A percentile compares a stretch with the other conserved stretches of the same genome.
Evolutionary conservation across 23 red algal species (phyloP).

Genomic region (Agarophyton chilense): DNA sequence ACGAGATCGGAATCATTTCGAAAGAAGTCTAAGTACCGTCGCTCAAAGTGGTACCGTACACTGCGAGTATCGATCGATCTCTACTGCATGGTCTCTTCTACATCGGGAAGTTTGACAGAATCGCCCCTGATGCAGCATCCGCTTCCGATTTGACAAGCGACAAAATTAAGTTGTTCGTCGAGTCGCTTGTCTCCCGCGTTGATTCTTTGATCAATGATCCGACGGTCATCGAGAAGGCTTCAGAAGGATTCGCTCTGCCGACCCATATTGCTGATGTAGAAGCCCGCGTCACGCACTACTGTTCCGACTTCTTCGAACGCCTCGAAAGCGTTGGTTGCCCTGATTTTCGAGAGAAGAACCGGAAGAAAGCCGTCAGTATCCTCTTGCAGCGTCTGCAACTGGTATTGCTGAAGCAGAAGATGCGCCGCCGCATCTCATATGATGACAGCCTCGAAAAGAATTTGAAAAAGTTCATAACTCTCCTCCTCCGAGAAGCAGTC

Average conservation of each 20-base stretch:
- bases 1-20: not conserved
- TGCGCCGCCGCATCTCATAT: conserved; percentile 30
- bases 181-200: not conserved
- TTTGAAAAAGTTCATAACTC: conserved; percentile 33
- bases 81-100: not conserved
- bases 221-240: not conserved
- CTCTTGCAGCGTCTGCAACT: conserved; percentile 24
- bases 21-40: not conserved
- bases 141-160: not conserved
- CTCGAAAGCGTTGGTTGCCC: conserved; percentile 27
- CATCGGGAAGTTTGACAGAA: not conserved
- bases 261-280: conserved; percentile 15
- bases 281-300: not conserved
- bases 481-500: too few species aligned
- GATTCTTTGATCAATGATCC: not conserved
- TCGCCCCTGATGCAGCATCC: not conserved
- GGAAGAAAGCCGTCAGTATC: conserved; percentile 21
- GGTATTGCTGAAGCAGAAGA: not conserved
- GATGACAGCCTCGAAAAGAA: conserved; percentile 27
- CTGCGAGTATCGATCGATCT: conserved; percentile 15
- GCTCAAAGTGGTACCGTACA: not conserved
- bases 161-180: not conserved
- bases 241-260: not conserved
- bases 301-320: conserved; percentile 44
- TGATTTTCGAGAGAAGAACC: conserved; percentile 2